phyloP scores from a whole-genome alignment of 2,329 filamentous ascomycete genomes.

The Fusarium algeriense region DNA sequence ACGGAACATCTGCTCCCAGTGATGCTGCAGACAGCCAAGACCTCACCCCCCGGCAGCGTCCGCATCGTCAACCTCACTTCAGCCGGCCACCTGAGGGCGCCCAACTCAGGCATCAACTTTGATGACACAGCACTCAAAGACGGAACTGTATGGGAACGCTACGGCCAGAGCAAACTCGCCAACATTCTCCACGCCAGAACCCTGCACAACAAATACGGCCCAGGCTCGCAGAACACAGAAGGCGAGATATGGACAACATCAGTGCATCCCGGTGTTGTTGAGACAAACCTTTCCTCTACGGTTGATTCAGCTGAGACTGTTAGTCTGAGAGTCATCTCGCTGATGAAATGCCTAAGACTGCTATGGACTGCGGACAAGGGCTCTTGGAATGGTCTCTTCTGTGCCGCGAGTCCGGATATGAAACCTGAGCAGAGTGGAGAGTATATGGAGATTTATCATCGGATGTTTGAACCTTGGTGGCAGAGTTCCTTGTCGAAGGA shows the following conservation, averaged over 20 bases:
- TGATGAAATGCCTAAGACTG: not conserved
- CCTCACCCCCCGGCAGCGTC: slow-evolving; percentile 1
- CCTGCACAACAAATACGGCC: slow-evolving; percentile 27
- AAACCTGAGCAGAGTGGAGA: slow-evolving; percentile 26
- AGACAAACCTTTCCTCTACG: slow-evolving; percentile 2
- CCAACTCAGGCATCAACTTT: slow-evolving; percentile 32
- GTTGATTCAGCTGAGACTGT: not conserved
- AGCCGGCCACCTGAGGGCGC: slow-evolving; percentile 20
- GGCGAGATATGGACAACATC: slow-evolving; percentile 32
- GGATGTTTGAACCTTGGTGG: slow-evolving; percentile 32
- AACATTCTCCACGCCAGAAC: slow-evolving; percentile 36
- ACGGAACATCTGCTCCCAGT: slow-evolving; percentile 29
- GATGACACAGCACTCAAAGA: slow-evolving; percentile 2
- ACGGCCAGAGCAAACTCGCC: slow-evolving; percentile 38
- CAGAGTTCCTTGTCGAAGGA: slow-evolving; percentile 25
- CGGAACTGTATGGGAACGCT: not conserved
- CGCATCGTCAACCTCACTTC: slow-evolving; percentile 39
- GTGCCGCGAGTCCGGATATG: slow-evolving; percentile 26
- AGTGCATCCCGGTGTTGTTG: slow-evolving; percentile 34
- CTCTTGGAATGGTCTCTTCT: slow-evolving; percentile 37
- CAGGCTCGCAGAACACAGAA: slow-evolving; percentile 4
- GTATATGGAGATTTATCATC: slow-evolving; percentile 25
- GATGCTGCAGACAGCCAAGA: slow-evolving; percentile 27
- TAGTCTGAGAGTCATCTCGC: not conserved
- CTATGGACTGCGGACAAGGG: slow-evolving; percentile 22